Conservation (phyloP, 2,329 filamentous ascomycete genomes). For the Xylaria multiplex region DNA sequence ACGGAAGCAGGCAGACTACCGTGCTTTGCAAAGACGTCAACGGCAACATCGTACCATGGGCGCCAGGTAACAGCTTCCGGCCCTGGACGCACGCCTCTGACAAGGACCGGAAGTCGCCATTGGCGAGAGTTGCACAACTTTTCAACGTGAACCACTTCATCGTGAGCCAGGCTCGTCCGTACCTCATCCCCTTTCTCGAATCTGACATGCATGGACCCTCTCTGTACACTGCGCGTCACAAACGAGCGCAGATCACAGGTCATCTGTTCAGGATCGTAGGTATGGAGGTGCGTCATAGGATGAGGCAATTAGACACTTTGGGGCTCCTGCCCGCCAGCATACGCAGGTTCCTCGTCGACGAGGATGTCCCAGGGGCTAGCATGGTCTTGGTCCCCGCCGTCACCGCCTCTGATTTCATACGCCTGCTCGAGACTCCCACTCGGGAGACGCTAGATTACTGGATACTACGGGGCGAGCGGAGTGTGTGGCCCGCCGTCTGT, state of each 20-base stretch:
- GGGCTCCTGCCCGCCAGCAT: slow-evolving; percentile 75
- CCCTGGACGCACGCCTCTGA: slow-evolving; percentile 74
- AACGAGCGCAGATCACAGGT: slow-evolving; percentile 65
- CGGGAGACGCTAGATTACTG: slow-evolving; percentile 81
- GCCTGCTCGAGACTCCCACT: slow-evolving; percentile 85
- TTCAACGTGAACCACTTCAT: slow-evolving; percentile 98
- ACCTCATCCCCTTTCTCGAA: slow-evolving; percentile 85
- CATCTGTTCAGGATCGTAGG: slow-evolving; percentile 75
- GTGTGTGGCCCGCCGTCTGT: slow-evolving; percentile 89
- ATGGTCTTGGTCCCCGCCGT: slow-evolving; percentile 87
- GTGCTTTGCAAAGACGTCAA: slow-evolving; percentile 82
- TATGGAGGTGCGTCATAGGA: slow-evolving; percentile 80
- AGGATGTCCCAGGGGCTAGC: slow-evolving; percentile 79
- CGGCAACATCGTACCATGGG: slow-evolving; percentile 79
- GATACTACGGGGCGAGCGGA: slow-evolving; percentile 84
- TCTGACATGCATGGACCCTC: slow-evolving; percentile 82
- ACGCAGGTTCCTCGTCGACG: slow-evolving; percentile 82
- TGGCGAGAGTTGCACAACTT: slow-evolving; percentile 79
- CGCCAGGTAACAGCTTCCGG: slow-evolving; percentile 71
- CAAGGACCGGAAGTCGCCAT: slow-evolving; percentile 70
- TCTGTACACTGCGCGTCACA: slow-evolving; percentile 67
- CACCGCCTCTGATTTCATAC: slow-evolving; percentile 75
- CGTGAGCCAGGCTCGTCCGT: slow-evolving; percentile 89
- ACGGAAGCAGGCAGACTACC: slow-evolving; percentile 69
- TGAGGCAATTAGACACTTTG: slow-evolving; percentile 82